Evolutionary conservation across 1,284 basidiomycete genomes (phyloP).

Genomic region (Trametes versicolor): DNA sequence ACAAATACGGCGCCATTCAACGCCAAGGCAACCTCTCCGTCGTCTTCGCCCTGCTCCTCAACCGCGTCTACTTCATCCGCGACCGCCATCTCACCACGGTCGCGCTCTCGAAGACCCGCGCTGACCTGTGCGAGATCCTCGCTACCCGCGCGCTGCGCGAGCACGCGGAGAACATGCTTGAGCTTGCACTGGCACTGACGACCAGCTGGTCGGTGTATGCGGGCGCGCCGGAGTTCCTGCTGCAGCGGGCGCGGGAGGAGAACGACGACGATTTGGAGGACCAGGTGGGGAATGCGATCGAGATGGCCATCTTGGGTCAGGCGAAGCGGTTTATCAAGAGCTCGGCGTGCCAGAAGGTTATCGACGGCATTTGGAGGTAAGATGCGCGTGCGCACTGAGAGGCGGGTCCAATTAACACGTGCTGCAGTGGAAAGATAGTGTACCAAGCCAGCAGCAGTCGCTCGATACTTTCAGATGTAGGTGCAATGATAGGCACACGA

Average conservation of each 20-base stretch:
- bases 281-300: slow-evolving; percentile 88
- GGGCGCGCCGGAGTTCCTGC: slow-evolving; percentile 75
- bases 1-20: slow-evolving; percentile 77
- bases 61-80: slow-evolving; percentile 86
- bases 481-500: slow-evolving; percentile 43
- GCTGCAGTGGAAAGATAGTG: slow-evolving; percentile 81
- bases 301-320: slow-evolving; percentile 89
- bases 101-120: slow-evolving; percentile 79
- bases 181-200: slow-evolving; percentile 83
- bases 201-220: slow-evolving; percentile 90
- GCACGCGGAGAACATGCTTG: slow-evolving; percentile 79
- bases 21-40: slow-evolving; percentile 74
- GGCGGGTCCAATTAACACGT: slow-evolving; percentile 10
- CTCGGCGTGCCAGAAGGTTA: slow-evolving; percentile 88
- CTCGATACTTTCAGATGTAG: slow-evolving; percentile 86
- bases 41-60: slow-evolving; percentile 91
- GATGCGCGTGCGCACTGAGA: slow-evolving; percentile 28
- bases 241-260: slow-evolving; percentile 74
- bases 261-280: slow-evolving; percentile 81
- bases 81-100: slow-evolving; percentile 74
- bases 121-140: slow-evolving; percentile 88
- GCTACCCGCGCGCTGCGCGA: slow-evolving; percentile 85
- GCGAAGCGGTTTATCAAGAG: slow-evolving; percentile 90
- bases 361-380: slow-evolving; percentile 82
- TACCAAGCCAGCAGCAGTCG: slow-evolving; percentile 90